Conservation (phyloP, 2,329 filamentous ascomycete species). For the Hortaea werneckii region DNA sequence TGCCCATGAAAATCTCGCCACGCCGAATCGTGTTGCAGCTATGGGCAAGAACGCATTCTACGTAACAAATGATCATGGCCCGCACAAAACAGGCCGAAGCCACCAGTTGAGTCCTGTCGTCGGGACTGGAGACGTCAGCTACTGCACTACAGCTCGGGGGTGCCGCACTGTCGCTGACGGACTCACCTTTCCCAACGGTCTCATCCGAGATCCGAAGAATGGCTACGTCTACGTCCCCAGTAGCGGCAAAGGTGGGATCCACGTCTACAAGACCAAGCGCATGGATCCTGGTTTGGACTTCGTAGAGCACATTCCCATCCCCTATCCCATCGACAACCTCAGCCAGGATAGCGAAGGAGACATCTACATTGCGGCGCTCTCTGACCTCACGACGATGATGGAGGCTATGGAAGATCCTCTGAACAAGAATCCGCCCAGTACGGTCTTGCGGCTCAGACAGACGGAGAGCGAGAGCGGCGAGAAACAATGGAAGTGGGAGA, state of each 20-base stretch:
- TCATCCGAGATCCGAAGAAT: conserved; percentile 3
- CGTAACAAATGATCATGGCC: conserved; percentile 16
- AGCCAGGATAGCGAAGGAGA: conserved; percentile 10
- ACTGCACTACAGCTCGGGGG: conserved; percentile 6
- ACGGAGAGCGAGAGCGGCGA: conserved; percentile 1
- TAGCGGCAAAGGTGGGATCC: conserved; percentile 8
- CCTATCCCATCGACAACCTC: conserved; percentile 13
- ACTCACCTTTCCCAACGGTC: conserved; percentile 13
- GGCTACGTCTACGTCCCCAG: conserved; percentile 12
- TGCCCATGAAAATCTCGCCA: conserved; percentile 8
- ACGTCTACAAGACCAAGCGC: conserved; percentile 7
- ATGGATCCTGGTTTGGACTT: conserved; percentile 3
- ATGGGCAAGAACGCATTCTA: conserved; percentile 7
- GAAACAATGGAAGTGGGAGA: conserved; percentile 3
- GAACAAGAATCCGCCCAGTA: background rate
- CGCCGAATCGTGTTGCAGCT: conserved; percentile 13
- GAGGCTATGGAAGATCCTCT: conserved; percentile 9
- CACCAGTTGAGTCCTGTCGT: conserved; percentile 9
- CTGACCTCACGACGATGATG: conserved; percentile 5
- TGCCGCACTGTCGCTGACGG: conserved; percentile 6
- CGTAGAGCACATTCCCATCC: conserved; percentile 7
- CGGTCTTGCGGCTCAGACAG: conserved; percentile 9
- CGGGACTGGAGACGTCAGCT: conserved; percentile 10
- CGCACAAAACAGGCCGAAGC: conserved; percentile 6
- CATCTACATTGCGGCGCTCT: conserved; percentile 11